phyloP scores from a whole-genome alignment of 2,329 filamentous ascomycete species.

The Raffaelea ambrosiae region DNA sequence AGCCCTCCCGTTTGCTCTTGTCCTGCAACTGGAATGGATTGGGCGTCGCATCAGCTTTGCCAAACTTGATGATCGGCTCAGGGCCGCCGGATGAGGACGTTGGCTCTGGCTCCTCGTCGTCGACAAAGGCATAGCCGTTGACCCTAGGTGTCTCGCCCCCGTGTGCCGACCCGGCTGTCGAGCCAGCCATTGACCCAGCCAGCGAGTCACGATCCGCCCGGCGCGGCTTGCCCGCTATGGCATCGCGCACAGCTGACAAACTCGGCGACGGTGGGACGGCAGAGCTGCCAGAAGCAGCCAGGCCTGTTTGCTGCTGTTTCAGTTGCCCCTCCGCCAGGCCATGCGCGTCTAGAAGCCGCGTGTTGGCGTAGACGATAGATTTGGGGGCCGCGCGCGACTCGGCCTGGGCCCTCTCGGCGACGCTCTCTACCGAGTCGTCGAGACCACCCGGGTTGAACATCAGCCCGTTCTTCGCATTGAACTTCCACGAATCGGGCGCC shows the following conservation, averaged over 20 bases:
- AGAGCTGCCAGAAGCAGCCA: conserved; percentile 21
- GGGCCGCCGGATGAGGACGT: neutral
- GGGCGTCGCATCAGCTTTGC: conserved; percentile 51
- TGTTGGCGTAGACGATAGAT: conserved; percentile 73
- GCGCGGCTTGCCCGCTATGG: conserved; percentile 65
- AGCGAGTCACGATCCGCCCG: conserved; percentile 53
- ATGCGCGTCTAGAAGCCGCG: conserved; percentile 55
- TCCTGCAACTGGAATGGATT: conserved; percentile 77
- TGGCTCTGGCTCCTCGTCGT: conserved; percentile 27
- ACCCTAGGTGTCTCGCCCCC: conserved; percentile 79
- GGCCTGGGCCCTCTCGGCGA: conserved; percentile 59
- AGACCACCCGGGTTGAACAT: conserved; percentile 74
- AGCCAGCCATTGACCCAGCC: conserved; percentile 14
- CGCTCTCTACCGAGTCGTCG: conserved; percentile 51
- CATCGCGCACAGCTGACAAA: conserved; percentile 73
- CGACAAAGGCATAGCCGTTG: conserved; percentile 86
- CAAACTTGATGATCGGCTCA: conserved; percentile 43
- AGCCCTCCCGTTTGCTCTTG: conserved; percentile 64
- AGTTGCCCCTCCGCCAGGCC: conserved; percentile 12
- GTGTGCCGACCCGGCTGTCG: conserved; percentile 17
- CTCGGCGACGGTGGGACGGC: conserved; percentile 70
- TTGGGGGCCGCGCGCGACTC: conserved; percentile 68
- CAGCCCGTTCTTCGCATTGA: conserved; percentile 66
- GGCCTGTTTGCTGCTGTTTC: neutral
- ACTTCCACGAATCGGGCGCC: conserved; percentile 67